Percentiles rank a stretch among this genome's conserved stretches.
phyloP scores from a whole-genome alignment of 139 green algal species.

The Nannochloris sp. region DNA sequence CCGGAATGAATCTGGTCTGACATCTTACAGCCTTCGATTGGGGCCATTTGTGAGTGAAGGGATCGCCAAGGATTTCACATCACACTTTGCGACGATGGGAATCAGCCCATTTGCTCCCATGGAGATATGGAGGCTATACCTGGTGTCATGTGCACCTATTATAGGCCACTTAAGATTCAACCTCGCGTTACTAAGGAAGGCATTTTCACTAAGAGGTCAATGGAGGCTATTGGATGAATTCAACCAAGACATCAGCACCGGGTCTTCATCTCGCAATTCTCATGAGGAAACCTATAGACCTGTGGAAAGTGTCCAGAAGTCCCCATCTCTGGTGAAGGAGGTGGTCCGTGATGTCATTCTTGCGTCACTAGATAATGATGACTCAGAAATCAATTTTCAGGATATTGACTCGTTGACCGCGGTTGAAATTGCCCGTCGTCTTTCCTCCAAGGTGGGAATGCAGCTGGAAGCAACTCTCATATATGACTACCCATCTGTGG shows the following conservation, averaged over 20 bases:
- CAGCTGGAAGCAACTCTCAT: constrained; percentile 58
- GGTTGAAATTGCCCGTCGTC: constrained; percentile 45
- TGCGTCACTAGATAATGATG: too few species aligned
- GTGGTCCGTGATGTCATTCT: too few species aligned
- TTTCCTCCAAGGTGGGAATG: constrained; percentile 37
- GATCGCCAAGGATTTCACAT: constrained; percentile 18
- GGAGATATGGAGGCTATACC: not conserved
- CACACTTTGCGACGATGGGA: constrained; percentile 3
- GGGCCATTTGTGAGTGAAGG: constrained; percentile 26
- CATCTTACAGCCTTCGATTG: constrained; percentile 15
- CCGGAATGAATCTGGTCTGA: constrained; percentile 5
- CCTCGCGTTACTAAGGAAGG: constrained; percentile 1
- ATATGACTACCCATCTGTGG: constrained; percentile 58
- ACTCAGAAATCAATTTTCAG: not conserved
- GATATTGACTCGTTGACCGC: constrained; percentile 66
- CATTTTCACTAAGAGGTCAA: constrained; percentile 21
- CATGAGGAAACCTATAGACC: not conserved
- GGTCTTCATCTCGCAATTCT: not conserved
- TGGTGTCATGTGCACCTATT: not conserved
- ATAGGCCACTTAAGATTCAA: constrained; percentile 8
- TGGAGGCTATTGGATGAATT: constrained; percentile 21
- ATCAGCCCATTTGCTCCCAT: not conserved
- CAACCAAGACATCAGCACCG: not conserved
- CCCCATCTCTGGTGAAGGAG: not conserved
- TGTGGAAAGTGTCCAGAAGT: not conserved